These are phyloP conservation scores for Rhizopogon sp. DNA, from an alignment of 768 basidiomycete genomes.

Conservation along the genomic window DNA sequence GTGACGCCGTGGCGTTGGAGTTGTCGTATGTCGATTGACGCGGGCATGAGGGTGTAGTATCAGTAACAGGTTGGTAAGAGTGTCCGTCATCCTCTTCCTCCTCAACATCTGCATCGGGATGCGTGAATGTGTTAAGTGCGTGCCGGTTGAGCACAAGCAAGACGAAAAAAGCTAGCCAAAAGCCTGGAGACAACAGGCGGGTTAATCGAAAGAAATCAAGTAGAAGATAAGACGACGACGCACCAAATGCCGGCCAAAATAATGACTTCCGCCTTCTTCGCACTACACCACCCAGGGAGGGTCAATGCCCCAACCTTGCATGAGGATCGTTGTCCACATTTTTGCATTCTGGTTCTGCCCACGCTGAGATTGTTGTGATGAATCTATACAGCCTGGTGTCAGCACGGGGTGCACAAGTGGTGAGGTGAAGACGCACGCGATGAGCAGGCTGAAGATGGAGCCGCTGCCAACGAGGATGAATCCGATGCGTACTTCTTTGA, in stretches of 20 bases:
- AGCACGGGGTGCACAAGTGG: too few relatives aligned
- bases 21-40: constrained; percentile 22
- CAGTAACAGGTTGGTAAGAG: constrained; percentile 37
- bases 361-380: too few relatives aligned
- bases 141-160: constrained; percentile 76
- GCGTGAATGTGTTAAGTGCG: constrained; percentile 52
- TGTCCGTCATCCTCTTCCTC: constrained; percentile 31
- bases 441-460: too few relatives aligned
- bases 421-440: too few relatives aligned
- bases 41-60: constrained; percentile 15
- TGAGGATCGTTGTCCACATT: too few relatives aligned
- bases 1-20: constrained; percentile 19
- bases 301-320: too few relatives aligned
- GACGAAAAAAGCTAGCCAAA: constrained; percentile 53
- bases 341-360: too few relatives aligned
- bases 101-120: constrained; percentile 44
- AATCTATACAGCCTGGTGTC: too few relatives aligned
- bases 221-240: constrained; percentile 17
- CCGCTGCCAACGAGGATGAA: too few relatives aligned
- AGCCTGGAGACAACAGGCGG: constrained; percentile 57
- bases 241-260: constrained; percentile 81
- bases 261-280: constrained; percentile 39
- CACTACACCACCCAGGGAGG: too few relatives aligned
- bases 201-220: background rate
- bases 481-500: too few relatives aligned